Evolutionary conservation across 2,329 filamentous ascomycete species (phyloP).

Genomic region (Colletotrichum tropicicola): DNA sequence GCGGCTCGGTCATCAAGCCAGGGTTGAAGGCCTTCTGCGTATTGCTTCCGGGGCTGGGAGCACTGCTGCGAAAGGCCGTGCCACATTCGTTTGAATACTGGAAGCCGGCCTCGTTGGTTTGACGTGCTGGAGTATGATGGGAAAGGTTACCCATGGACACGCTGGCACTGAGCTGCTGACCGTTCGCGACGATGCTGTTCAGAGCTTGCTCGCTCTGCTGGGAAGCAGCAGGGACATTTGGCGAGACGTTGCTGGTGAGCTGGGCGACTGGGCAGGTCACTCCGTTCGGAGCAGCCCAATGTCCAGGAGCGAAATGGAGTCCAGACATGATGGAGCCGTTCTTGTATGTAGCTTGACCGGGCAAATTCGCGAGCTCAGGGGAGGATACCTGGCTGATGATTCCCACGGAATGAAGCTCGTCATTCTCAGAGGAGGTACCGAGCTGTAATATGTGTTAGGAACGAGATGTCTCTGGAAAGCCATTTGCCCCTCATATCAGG

Average conservation of each 20-base stretch:
- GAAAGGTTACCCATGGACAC: conserved; percentile 15
- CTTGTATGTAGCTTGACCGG: background rate
- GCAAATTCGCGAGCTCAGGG: background rate
- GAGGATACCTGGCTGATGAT: background rate
- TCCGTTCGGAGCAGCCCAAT: background rate
- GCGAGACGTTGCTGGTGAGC: background rate
- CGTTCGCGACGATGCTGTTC: background rate
- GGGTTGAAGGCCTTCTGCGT: conserved; percentile 6
- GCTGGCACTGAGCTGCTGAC: conserved; percentile 17
- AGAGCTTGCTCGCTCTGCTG: background rate
- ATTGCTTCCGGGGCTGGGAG: conserved; percentile 6
- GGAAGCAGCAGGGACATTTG: background rate
- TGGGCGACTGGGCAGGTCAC: background rate
- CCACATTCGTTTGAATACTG: background rate
- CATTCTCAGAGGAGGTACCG: background rate
- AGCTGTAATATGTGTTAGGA: background rate
- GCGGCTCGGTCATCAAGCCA: conserved; percentile 47
- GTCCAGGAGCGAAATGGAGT: background rate
- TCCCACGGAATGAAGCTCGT: background rate
- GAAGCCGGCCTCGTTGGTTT: background rate
- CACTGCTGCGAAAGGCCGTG: background rate
- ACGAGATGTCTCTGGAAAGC: background rate
- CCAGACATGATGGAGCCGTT: background rate
- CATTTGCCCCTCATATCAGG: background rate
- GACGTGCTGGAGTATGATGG: background rate